A percentile compares a stretch with the other conserved stretches of the same genome.
Evolutionary conservation across 129 eudicot species (phyloP).

Genomic region (Lactuca saligna): DNA sequence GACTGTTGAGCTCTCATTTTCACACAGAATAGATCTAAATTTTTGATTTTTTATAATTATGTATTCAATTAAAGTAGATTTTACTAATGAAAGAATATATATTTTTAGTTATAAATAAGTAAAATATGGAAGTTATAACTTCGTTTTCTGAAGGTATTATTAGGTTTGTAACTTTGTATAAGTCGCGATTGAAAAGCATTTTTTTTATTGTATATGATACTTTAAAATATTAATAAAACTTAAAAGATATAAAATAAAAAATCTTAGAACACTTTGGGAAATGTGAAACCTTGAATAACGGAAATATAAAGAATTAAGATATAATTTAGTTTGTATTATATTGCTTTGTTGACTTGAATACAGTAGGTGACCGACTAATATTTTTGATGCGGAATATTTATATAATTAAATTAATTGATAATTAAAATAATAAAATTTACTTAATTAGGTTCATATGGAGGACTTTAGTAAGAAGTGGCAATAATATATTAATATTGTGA

Average conservation of each 20-base stretch:
- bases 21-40: not conserved
- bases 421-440: not conserved
- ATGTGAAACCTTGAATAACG: slow-evolving; percentile 13
- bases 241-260: not conserved
- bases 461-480: not conserved
- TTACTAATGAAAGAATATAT: too few species aligned
- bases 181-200: not conserved
- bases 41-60: too few species aligned
- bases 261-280: slow-evolving; percentile 5
- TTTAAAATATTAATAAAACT: too few species aligned
- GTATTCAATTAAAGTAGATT: too few species aligned
- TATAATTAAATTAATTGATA: not conserved
- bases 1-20: slow-evolving; percentile 30
- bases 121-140: not conserved
- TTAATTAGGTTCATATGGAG: not conserved
- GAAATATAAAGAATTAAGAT: not conserved
- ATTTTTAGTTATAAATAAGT: too few species aligned
- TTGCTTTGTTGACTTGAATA: slow-evolving; percentile 17
- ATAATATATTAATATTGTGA: too few species aligned
- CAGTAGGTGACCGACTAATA: slow-evolving; percentile 36
- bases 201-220: not conserved
- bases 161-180: not conserved
- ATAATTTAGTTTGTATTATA: not conserved
- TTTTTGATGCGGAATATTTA: not conserved
- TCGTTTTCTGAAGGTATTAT: not conserved